These are phyloP conservation scores for Amylostereum areolatum DNA, from an alignment of 1,284 basidiomycete species.

Conservation along the genomic window DNA sequence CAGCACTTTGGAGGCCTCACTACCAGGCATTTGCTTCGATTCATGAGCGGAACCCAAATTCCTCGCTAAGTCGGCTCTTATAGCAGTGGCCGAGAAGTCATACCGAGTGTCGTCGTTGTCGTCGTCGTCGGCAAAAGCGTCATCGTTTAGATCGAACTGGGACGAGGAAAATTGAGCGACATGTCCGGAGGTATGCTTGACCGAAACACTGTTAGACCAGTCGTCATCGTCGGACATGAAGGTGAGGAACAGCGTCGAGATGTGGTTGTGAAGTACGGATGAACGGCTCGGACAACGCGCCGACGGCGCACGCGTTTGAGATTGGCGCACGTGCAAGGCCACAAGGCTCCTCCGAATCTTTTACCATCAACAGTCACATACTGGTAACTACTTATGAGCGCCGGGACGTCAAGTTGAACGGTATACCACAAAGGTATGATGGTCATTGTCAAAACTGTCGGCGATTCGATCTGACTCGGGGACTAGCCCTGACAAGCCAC, in stretches of 20 bases:
- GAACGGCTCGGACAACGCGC: too few relatives aligned
- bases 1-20: constrained; percentile 6
- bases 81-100: constrained; percentile 49
- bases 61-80: constrained; percentile 55
- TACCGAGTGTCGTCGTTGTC: constrained; percentile 35
- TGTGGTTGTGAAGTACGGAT: too few relatives aligned
- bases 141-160: constrained; percentile 51
- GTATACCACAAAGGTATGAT: too few relatives aligned
- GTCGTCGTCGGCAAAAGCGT: constrained; percentile 55
- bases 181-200: not conserved
- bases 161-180: constrained; percentile 3
- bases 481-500: not conserved
- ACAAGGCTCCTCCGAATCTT: not conserved
- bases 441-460: not conserved
- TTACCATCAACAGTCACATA: not conserved
- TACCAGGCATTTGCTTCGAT: constrained; percentile 19
- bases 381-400: too few relatives aligned
- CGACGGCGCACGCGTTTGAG: too few relatives aligned
- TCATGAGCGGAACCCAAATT: constrained; percentile 27
- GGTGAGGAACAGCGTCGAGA: not conserved
- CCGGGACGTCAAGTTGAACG: too few relatives aligned
- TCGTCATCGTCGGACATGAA: constrained; percentile 7
- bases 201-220: constrained; percentile 1
- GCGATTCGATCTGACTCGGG: not conserved
- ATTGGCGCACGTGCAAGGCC: too few relatives aligned